phyloP scores from a whole-genome alignment of 345 rosid species.

The Capsella bursapastoris region DNA sequence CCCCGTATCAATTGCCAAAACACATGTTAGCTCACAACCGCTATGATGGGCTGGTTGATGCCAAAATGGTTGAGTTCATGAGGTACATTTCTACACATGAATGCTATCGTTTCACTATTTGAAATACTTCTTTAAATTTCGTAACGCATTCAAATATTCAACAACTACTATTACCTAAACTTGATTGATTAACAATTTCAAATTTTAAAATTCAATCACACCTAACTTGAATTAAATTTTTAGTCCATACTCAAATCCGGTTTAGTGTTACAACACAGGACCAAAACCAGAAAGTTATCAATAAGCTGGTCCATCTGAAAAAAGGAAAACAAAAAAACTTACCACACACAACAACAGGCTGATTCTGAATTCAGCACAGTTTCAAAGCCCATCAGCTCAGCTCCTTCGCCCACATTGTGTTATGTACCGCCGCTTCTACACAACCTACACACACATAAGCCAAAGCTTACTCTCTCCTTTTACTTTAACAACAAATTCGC shows the following conservation, averaged over 20 bases:
- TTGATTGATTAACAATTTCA: no score
- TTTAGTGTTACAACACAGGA: not conserved
- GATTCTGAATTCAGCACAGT: conserved; percentile 2
- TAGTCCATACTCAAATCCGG: not conserved
- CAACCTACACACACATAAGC: conserved; percentile 35
- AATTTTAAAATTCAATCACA: no score
- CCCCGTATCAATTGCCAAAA: not conserved
- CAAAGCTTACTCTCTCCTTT: conserved; percentile 15
- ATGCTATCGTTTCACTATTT: conserved; percentile 5
- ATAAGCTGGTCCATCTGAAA: conserved; percentile 1
- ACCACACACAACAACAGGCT: conserved; percentile 25
- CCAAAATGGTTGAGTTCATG: conserved; percentile 3
- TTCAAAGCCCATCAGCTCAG: conserved; percentile 33
- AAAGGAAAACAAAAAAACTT: not conserved
- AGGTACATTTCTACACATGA: conserved; percentile 15
- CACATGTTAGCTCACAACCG: conserved; percentile 5
- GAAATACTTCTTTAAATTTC: not conserved
- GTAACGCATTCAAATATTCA: no score
- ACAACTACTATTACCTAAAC: no score
- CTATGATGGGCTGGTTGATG: not conserved
- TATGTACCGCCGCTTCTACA: conserved; percentile 41
- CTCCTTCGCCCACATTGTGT: not conserved
- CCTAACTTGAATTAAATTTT: no score
- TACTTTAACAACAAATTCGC: conserved; percentile 30
- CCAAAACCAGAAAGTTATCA: conserved; percentile 4